Conservation (phyloP, 2,329 filamentous ascomycete genomes). For the Sporothrix dimorphospora region DNA sequence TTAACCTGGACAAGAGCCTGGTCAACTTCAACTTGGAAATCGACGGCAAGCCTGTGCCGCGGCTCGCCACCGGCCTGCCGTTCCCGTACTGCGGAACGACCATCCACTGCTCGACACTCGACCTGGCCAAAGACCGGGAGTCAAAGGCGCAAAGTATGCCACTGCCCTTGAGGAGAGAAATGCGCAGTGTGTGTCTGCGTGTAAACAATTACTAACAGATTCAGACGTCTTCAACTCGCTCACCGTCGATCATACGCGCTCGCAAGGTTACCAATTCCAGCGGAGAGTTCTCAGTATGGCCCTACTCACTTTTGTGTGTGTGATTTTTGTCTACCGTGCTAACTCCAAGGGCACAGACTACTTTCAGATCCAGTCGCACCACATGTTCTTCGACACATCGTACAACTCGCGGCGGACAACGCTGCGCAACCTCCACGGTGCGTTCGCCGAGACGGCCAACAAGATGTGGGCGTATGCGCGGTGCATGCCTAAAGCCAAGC, state of each 20-base stretch:
- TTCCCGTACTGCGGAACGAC: constrained; percentile 90
- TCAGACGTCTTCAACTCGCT: constrained; percentile 68
- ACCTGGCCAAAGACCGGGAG: constrained; percentile 70
- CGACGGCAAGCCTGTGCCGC: constrained; percentile 55
- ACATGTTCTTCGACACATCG: constrained; percentile 79
- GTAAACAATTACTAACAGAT: background rate
- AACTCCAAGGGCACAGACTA: constrained; percentile 44
- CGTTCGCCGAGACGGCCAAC: constrained; percentile 75
- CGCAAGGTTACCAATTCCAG: constrained; percentile 76
- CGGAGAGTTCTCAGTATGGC: constrained; percentile 72
- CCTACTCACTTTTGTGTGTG: background rate
- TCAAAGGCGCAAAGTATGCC: constrained; percentile 54
- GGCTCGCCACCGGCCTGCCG: constrained; percentile 43
- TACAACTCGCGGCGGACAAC: constrained; percentile 75
- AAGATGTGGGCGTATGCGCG: constrained; percentile 69
- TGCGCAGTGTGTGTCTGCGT: background rate
- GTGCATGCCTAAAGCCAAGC: constrained; percentile 60
- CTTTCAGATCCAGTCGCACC: constrained; percentile 83
- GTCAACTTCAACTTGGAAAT: constrained; percentile 76
- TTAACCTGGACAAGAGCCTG: constrained; percentile 78
- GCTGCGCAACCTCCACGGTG: constrained; percentile 72
- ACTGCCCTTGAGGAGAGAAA: background rate
- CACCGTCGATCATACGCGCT: constrained; percentile 74
- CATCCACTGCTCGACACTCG: constrained; percentile 75
- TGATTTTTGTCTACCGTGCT: background rate